A percentile compares a stretch with the other conserved stretches of the same genome.
Evolutionary conservation across 805 yeast genomes (phyloP).

Genomic region (Candida maesae): DNA sequence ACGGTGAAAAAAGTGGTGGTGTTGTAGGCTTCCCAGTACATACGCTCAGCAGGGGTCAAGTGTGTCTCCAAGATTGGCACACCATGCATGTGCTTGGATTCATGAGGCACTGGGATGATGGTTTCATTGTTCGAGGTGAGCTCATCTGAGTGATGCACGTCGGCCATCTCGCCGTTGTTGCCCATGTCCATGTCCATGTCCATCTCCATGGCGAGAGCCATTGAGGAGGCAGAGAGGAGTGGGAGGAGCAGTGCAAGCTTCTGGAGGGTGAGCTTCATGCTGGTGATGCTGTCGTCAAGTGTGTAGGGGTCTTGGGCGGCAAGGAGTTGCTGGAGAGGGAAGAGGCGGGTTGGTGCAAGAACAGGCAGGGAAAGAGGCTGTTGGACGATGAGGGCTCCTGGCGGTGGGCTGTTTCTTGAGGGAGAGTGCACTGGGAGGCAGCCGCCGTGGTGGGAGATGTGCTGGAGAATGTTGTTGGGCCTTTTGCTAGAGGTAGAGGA

Average conservation of each 20-base stretch:
- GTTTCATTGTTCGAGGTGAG: slow-evolving; percentile 6
- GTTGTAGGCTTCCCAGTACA: slow-evolving; percentile 76
- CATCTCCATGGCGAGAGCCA: slow-evolving; percentile 17
- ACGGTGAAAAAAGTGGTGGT: slow-evolving; percentile 70
- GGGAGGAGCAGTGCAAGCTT: slow-evolving; percentile 4
- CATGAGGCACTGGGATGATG: slow-evolving; percentile 44
- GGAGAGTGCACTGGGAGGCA: too few relatives aligned
- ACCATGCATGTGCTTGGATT: slow-evolving; percentile 55
- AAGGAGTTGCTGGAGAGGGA: too few relatives aligned
- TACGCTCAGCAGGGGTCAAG: slow-evolving; percentile 65
- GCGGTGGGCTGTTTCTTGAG: too few relatives aligned
- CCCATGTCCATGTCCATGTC: slow-evolving; percentile 25
- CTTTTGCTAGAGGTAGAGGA: neutral
- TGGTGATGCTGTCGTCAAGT: too few relatives aligned
- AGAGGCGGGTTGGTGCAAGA: too few relatives aligned
- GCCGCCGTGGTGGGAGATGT: too few relatives aligned
- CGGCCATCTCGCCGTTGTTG: too few relatives aligned
- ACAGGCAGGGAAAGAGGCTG: too few relatives aligned
- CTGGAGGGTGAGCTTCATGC: slow-evolving; percentile 4
- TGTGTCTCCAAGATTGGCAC: slow-evolving; percentile 64
- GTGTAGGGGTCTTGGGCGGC: too few relatives aligned
- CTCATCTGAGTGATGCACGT: slow-evolving; percentile 6
- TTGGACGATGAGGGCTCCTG: too few relatives aligned
- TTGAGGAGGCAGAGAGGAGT: slow-evolving; percentile 4
- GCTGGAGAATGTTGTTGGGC: neutral